phyloP scores from a whole-genome alignment of 2,329 filamentous ascomycete genomes.

The Cordyceps militaris region DNA sequence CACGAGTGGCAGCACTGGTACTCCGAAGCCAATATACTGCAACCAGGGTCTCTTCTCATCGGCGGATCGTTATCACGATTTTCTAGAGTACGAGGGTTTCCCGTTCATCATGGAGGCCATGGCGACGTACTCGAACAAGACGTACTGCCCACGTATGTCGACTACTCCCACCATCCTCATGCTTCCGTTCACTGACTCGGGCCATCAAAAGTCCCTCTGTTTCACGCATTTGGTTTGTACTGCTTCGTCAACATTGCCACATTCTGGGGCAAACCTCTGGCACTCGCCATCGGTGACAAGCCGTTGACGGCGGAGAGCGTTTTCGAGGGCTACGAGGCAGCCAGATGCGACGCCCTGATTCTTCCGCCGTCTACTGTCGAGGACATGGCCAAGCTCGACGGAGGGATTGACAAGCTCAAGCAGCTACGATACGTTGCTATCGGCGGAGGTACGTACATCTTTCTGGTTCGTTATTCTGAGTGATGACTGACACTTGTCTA shows the following conservation, averaged over 20 bases:
- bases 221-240: slow-evolving; percentile 7
- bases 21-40: slow-evolving; percentile 38
- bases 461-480: too few species aligned
- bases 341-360: not conserved
- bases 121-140: not conserved
- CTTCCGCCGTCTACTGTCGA: slow-evolving; percentile 6
- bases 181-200: not conserved
- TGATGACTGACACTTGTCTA: slow-evolving; percentile 4
- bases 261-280: slow-evolving; percentile 6
- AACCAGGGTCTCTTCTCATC: slow-evolving; percentile 32
- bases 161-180: too few species aligned
- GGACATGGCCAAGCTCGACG: slow-evolving; percentile 9
- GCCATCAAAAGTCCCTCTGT: not conserved
- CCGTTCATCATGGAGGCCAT: slow-evolving; percentile 5
- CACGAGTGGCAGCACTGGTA: slow-evolving; percentile 39
- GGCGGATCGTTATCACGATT: slow-evolving; percentile 24
- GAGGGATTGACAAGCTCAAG: slow-evolving; percentile 2
- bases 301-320: slow-evolving; percentile 4
- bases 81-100: slow-evolving; percentile 20
- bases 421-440: slow-evolving; percentile 1
- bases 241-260: not conserved
- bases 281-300: not conserved
- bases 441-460: slow-evolving; percentile 2
- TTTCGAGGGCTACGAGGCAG: slow-evolving; percentile 1
- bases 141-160: not conserved